Evolutionary conservation across 1,139 yeast species (phyloP), one percentile per base, ranked within the genome.

Genomic region (Wickerhamiella infanticola): DNA sequence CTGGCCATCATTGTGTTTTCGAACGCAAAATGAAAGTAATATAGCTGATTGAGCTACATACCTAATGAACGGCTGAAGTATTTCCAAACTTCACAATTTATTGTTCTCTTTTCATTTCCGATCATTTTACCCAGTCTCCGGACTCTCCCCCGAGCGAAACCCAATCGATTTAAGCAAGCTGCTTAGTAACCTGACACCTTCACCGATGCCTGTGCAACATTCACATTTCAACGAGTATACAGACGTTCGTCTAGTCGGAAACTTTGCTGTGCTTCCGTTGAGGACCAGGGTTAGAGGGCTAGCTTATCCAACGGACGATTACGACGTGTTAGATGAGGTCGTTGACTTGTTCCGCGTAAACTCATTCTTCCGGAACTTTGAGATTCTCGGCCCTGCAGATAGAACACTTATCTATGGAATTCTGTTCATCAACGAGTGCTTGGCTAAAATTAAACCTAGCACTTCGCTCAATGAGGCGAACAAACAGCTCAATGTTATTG

Each of bases 361-460:
- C 64, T 83, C 95, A 5, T 88, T 90, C 66, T 90, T 93, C 73
- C 81, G 84, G 62, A 90, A 90, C 70, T 93, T 90, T 64, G 98
- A 93, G 66, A 86, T 90, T 66, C 85, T 85, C 62, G 95, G 96
- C 9, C 85, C 94, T 23, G 82, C 96, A 3, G 99, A 90, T 64
- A 73, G 99, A 55, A 74, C 90, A n/a, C 70, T 90, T 51, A 88
- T 93, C 58, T 90, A 90, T 62, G 99, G 98, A n/a, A 90, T 90
- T 50, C 69, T 93, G 50, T 90, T 77, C 62, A 76, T 84, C 39
- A 82, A 93, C 48, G 94, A 85, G 59, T 85, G 96, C 63, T 70
- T 90, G 52, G 70, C 79, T 45, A 74, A 77, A 50, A 68, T 90
- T 55, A 63, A 57, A 46, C 50, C 59, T 29, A 46, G 55, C 37